Percentiles rank a stretch among this genome's conserved stretches.
phyloP scores from a whole-genome alignment of 2,329 filamentous ascomycete species.

The Neofusicoccum cordaticola region DNA sequence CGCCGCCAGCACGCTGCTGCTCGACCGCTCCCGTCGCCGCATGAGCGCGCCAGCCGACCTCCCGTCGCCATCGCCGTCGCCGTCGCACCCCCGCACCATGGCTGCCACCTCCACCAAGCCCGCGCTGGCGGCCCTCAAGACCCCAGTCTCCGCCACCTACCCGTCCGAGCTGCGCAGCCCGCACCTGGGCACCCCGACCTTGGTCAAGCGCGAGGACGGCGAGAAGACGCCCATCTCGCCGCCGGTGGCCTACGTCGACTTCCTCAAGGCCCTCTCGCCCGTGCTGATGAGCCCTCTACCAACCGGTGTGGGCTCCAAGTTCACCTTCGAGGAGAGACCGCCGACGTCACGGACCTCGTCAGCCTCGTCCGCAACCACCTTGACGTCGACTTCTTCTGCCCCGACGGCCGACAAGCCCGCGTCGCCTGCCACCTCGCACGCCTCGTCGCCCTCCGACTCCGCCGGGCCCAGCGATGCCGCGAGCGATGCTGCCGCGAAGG shows the following conservation, averaged over 20 bases:
- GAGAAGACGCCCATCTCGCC: constrained; percentile 86
- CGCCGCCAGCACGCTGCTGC: background rate
- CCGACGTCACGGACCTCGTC: constrained; percentile 33
- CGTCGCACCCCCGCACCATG: constrained; percentile 27
- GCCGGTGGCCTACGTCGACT: constrained; percentile 86
- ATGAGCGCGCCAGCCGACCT: background rate
- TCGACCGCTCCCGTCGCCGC: background rate
- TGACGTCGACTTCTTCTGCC: constrained; percentile 31
- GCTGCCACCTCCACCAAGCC: constrained; percentile 42
- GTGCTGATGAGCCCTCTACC: constrained; percentile 67
- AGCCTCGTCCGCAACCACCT: constrained; percentile 35
- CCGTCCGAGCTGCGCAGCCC: constrained; percentile 61
- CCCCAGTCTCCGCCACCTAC: constrained; percentile 60
- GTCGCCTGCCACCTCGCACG: background rate
- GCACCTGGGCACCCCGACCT: constrained; percentile 58
- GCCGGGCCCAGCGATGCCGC: background rate
- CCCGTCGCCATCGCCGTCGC: background rate
- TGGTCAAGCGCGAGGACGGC: constrained; percentile 63
- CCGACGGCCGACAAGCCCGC: constrained; percentile 17
- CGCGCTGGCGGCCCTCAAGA: constrained; percentile 43
- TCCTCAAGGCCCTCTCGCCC: constrained; percentile 76
- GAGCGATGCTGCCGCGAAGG: background rate
- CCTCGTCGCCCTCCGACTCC: constrained; percentile 26
- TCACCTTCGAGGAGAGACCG: constrained; percentile 46
- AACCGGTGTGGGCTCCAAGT: constrained; percentile 54